A percentile compares a stretch with the other conserved stretches of the same genome.
These are phyloP conservation scores for Metschnikowia koreensis DNA, from an alignment of 805 yeast genomes.

Conservation along the genomic window DNA sequence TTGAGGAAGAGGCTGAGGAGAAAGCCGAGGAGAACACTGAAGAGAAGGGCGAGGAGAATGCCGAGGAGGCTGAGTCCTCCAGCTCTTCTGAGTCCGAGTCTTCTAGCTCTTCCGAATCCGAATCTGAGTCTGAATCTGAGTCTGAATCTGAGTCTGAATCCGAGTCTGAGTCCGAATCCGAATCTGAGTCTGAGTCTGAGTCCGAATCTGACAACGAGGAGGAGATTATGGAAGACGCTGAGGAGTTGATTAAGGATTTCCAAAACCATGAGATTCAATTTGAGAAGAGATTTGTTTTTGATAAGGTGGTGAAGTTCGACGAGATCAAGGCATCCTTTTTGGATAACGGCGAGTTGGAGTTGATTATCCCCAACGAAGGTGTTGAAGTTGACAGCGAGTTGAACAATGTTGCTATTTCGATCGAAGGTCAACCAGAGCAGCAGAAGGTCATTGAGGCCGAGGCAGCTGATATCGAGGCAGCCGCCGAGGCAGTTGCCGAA, in stretches of 20 bases:
- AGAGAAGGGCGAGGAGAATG: slow-evolving; percentile 17
- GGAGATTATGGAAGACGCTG: slow-evolving; percentile 41
- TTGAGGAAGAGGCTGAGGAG: not conserved
- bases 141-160: slow-evolving; percentile 12
- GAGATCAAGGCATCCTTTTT: slow-evolving; percentile 39
- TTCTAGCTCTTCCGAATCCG: slow-evolving; percentile 10
- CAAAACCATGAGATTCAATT: slow-evolving; percentile 40
- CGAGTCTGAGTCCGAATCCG: slow-evolving; percentile 14
- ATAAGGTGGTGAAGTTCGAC: slow-evolving; percentile 35
- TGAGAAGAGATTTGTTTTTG: slow-evolving; percentile 44
- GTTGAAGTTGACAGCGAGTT: slow-evolving; percentile 18
- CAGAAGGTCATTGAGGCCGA: slow-evolving; percentile 14
- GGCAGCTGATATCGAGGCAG: slow-evolving; percentile 11
- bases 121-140: slow-evolving; percentile 12
- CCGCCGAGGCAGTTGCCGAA: slow-evolving; percentile 14
- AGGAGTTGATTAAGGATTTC: slow-evolving; percentile 36
- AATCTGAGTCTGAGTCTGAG: slow-evolving; percentile 17
- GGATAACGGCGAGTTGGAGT: slow-evolving; percentile 40
- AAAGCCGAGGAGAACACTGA: slow-evolving; percentile 18
- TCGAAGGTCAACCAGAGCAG: slow-evolving; percentile 21
- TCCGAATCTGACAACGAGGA: slow-evolving; percentile 27
- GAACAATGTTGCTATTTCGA: slow-evolving; percentile 27
- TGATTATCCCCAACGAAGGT: slow-evolving; percentile 38
- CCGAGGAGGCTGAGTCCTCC: slow-evolving; percentile 11
- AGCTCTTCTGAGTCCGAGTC: slow-evolving; percentile 7